Percentiles rank a stretch among this genome's conserved stretches.
Conservation (phyloP, 2,329 filamentous ascomycete species). For the Alternaria longipes region DNA sequence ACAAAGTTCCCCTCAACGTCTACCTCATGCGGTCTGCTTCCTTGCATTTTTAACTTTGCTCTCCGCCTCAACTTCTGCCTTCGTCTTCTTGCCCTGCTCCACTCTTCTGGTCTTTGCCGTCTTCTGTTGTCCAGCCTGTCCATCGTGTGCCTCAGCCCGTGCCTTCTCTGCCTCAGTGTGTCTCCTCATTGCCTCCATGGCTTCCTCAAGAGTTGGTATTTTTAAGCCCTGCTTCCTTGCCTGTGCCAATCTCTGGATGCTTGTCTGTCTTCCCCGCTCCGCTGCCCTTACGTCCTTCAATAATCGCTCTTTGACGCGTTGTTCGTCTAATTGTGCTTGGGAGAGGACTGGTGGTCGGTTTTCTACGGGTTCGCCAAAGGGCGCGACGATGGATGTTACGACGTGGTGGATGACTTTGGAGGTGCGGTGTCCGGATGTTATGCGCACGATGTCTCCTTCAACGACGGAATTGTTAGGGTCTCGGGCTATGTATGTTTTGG, state of each 20-base stretch:
- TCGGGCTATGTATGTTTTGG: conserved; percentile 75
- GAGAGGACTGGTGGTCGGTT: conserved; percentile 72
- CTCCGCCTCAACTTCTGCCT: conserved; percentile 35
- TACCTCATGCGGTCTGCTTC: conserved; percentile 27
- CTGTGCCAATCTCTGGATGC: conserved; percentile 38
- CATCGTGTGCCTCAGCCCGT: conserved; percentile 33
- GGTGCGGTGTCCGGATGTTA: conserved; percentile 71
- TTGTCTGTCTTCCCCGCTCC: conserved; percentile 42
- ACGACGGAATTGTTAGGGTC: conserved; percentile 78
- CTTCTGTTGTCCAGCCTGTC: conserved; percentile 38
- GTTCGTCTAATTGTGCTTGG: conserved; percentile 67
- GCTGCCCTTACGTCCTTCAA: conserved; percentile 66
- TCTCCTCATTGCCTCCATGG: conserved; percentile 39
- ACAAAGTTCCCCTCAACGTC: conserved; percentile 2
- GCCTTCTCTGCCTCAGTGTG: conserved; percentile 32
- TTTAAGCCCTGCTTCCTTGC: conserved; percentile 38
- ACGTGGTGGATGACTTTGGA: conserved; percentile 76
- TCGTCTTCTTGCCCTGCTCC: conserved; percentile 35
- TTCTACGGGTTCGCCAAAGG: conserved; percentile 70
- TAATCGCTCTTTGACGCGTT: conserved; percentile 63
- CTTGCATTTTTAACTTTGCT: conserved; percentile 34
- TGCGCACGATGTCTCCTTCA: conserved; percentile 78
- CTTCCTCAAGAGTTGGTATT: conserved; percentile 45
- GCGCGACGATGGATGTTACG: conserved; percentile 77
- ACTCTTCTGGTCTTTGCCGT: conserved; percentile 39